Percentiles rank a stretch among this genome's conserved stretches.
Evolutionary conservation across 495 filamentous ascomycete species (phyloP).

Genomic region (Bombardia bombarda): DNA sequence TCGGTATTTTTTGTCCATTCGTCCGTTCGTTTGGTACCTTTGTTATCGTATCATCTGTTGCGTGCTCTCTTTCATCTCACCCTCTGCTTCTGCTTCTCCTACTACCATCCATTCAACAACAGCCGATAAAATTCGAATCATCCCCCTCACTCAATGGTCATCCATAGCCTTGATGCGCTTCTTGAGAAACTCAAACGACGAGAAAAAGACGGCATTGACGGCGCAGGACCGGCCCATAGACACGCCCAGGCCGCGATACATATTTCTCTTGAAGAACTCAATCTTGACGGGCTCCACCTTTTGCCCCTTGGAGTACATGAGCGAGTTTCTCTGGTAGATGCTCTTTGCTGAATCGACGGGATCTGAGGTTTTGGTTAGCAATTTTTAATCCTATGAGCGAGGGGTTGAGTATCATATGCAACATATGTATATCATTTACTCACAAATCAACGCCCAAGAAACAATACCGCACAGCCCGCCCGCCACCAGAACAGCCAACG

Average conservation of each 20-base stretch:
- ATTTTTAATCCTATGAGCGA: background rate
- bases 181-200: constrained; percentile 69
- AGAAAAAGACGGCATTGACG: constrained; percentile 75
- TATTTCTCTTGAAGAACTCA: constrained; percentile 59
- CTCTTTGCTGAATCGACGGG: constrained; percentile 79
- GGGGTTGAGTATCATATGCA: background rate
- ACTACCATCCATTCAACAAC: no score
- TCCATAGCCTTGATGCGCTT: constrained; percentile 56
- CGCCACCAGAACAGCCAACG: constrained; percentile 62
- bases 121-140: no score
- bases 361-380: constrained; percentile 28
- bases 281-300: constrained; percentile 56
- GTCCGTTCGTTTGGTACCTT: no score
- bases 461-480: constrained; percentile 74
- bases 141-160: constrained; percentile 23
- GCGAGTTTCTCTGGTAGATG: constrained; percentile 72
- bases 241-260: constrained; percentile 71
- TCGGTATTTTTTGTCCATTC: no score
- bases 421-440: constrained; percentile 11
- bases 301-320: constrained; percentile 55
- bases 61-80: no score
- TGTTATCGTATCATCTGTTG: no score
- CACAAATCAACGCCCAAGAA: constrained; percentile 71
- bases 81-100: no score
- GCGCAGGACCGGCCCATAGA: constrained; percentile 68